A percentile compares a stretch with the other conserved stretches of the same genome.
Conservation (phyloP, 257 asterid genomes). For the Nicotiana noctiflora region DNA sequence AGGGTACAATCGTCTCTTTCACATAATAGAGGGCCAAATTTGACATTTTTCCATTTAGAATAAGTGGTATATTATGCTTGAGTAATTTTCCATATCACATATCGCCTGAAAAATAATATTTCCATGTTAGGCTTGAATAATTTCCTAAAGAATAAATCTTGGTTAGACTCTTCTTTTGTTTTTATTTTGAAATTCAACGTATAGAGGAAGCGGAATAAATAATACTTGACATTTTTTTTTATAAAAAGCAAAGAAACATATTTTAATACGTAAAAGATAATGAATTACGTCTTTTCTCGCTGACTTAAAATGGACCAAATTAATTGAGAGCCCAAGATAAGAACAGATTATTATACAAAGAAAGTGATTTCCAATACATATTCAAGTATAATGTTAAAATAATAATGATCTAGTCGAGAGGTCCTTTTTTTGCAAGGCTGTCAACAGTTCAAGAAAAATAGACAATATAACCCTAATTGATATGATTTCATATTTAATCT, state of each 20-base stretch:
- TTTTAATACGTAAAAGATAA: not conserved
- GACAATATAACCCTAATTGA: not conserved
- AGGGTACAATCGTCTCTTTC: no score
- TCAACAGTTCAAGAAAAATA: not conserved
- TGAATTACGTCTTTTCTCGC: not conserved
- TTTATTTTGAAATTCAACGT: no score
- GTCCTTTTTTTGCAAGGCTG: slow-evolving; percentile 1
- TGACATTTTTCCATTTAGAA: no score
- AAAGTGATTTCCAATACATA: not conserved
- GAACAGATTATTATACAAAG: not conserved
- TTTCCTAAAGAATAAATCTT: not conserved
- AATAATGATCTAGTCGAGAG: not conserved
- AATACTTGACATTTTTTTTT: not conserved
- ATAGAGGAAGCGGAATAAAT: not conserved
- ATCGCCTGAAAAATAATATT: no score
- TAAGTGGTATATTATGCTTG: no score
- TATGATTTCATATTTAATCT: not conserved
- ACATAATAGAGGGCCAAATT: no score
- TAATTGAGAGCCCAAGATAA: not conserved
- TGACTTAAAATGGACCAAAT: not conserved
- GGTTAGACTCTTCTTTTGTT: not conserved
- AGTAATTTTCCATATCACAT: no score
- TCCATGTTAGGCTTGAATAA: no score
- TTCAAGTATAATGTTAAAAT: not conserved
- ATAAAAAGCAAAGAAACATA: not conserved